These are phyloP conservation scores for Citeromyces hawaiiensis DNA, from an alignment of 1,139 yeast genomes.

Conservation along the genomic window DNA sequence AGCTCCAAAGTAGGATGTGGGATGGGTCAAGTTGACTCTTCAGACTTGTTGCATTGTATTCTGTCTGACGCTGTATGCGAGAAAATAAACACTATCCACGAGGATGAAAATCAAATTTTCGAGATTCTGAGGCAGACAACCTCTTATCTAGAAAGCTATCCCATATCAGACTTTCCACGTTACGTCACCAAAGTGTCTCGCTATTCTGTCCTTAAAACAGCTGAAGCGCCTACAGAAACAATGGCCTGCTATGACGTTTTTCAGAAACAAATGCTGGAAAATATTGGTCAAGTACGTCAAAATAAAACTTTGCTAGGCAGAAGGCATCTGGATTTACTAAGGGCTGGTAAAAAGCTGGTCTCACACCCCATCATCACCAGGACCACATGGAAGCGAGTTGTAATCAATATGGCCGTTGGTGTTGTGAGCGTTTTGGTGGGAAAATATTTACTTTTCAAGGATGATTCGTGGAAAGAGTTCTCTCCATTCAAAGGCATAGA, in stretches of 20 bases:
- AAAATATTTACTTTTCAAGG: not conserved
- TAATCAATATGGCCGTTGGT: not conserved
- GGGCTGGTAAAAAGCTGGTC: not conserved
- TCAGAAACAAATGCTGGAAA: not conserved
- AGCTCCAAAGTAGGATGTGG: slow-evolving; percentile 13
- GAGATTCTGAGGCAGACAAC: slow-evolving; percentile 24
- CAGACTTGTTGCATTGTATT: slow-evolving; percentile 27
- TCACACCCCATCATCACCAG: not conserved
- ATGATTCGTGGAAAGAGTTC: not conserved
- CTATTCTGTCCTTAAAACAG: slow-evolving; percentile 12
- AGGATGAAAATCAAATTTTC: slow-evolving; percentile 20
- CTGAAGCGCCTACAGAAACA: not conserved
- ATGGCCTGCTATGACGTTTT: not conserved
- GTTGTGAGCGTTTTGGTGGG: not conserved
- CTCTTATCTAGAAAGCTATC: slow-evolving; percentile 18
- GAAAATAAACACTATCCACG: slow-evolving; percentile 11
- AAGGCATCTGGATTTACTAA: not conserved
- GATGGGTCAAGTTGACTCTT: slow-evolving; percentile 18
- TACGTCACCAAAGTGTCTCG: slow-evolving; percentile 13
- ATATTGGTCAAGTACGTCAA: not conserved
- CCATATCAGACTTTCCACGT: slow-evolving; percentile 10
- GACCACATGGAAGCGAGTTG: not conserved
- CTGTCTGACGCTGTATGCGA: slow-evolving; percentile 13
- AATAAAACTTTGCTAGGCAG: not conserved
- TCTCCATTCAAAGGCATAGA: not conserved